These are phyloP conservation scores for Mortierella alpina DNA, from an alignment of 192 early-diverging fungal genomes.

Conservation along the genomic window DNA sequence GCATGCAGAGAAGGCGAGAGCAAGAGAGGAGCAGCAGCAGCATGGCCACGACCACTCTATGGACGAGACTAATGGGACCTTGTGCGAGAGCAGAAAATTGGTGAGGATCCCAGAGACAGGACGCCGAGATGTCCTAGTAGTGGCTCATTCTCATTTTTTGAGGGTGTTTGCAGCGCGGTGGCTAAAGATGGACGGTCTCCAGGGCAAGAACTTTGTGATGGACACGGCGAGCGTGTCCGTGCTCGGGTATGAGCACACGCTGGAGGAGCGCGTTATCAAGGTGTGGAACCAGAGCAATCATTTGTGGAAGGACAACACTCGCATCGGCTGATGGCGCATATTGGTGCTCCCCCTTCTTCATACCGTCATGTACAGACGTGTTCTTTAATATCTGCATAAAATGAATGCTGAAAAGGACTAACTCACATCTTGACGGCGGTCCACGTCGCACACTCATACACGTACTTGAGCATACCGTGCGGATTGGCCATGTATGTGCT, in stretches of 20 bases:
- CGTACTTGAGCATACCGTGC: slow-evolving; percentile 84
- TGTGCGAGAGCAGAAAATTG: neutral
- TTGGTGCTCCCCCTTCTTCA: neutral
- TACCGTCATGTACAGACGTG: neutral
- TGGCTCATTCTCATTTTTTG: slow-evolving; percentile 56
- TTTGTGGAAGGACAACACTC: slow-evolving; percentile 43
- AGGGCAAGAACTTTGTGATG: slow-evolving; percentile 51
- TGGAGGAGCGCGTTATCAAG: slow-evolving; percentile 53
- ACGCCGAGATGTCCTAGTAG: slow-evolving; percentile 51
- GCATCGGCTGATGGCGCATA: slow-evolving; percentile 13
- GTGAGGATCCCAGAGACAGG: slow-evolving; percentile 19
- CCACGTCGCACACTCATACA: slow-evolving; percentile 82
- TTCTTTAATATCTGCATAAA: neutral
- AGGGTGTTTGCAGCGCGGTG: slow-evolving; percentile 53
- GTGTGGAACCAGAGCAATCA: slow-evolving; percentile 53
- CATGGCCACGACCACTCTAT: neutral
- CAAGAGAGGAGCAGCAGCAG: neutral
- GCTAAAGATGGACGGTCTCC: slow-evolving; percentile 37
- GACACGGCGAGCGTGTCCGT: slow-evolving; percentile 57
- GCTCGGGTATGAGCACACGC: slow-evolving; percentile 53
- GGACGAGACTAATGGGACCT: neutral
- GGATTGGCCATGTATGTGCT: slow-evolving; percentile 83
- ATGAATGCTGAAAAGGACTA: neutral
- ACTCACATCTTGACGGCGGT: slow-evolving; percentile 63
- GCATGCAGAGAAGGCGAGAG: neutral